Conservation (phyloP, 805 yeast species). For the Kodamaea hsintzibuensis region DNA sequence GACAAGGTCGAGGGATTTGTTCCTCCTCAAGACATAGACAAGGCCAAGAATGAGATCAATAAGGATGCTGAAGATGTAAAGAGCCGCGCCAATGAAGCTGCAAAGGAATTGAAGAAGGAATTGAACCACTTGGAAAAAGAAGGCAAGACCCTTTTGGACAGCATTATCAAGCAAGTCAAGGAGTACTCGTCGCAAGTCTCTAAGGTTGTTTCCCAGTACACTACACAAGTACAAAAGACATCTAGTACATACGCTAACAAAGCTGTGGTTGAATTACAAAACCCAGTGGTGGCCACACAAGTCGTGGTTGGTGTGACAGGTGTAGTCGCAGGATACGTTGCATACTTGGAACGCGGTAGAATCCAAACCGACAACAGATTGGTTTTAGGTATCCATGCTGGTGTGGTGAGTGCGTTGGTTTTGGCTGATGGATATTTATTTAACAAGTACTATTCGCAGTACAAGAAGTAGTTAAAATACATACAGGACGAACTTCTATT, state of each 20-base stretch:
- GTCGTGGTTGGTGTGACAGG: slow-evolving; percentile 50
- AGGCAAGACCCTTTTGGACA: slow-evolving; percentile 20
- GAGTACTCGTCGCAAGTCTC: slow-evolving; percentile 7
- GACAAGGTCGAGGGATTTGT: slow-evolving; percentile 5
- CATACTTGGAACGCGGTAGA: slow-evolving; percentile 52
- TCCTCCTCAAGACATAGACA: slow-evolving; percentile 11
- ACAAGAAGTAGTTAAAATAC: slow-evolving; percentile 25
- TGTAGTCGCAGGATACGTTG: slow-evolving; percentile 48
- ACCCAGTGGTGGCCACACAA: slow-evolving; percentile 63
- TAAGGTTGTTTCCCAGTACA: neutral
- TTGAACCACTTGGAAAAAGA: slow-evolving; percentile 23
- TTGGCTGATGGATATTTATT: slow-evolving; percentile 56
- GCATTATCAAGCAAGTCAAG: slow-evolving; percentile 11
- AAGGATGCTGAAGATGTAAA: slow-evolving; percentile 12
- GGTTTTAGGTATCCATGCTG: slow-evolving; percentile 50
- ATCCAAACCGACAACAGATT: slow-evolving; percentile 43
- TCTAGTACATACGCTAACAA: slow-evolving; percentile 12
- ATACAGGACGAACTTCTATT: neutral
- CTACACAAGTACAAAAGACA: slow-evolving; percentile 3
- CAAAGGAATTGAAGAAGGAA: slow-evolving; percentile 13
- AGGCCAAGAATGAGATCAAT: neutral
- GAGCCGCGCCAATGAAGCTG: slow-evolving; percentile 7
- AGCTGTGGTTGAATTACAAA: slow-evolving; percentile 47
- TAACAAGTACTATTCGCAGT: slow-evolving; percentile 35
- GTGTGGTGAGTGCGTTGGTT: slow-evolving; percentile 54